phyloP scores from a whole-genome alignment of 192 early-diverging fungal genomes.

The Coemansia sp. region DNA sequence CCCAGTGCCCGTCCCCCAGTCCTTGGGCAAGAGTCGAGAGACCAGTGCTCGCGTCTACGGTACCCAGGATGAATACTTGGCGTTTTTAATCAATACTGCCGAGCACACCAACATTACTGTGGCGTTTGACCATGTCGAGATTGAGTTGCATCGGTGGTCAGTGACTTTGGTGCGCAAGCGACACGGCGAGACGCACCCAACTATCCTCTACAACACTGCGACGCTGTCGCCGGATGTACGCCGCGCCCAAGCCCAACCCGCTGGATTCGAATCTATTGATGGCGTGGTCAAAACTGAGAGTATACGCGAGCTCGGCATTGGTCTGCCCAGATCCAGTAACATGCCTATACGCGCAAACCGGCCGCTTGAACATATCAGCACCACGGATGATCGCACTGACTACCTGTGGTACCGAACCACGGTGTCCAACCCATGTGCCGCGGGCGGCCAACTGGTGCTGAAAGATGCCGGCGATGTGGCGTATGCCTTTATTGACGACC shows the following conservation, averaged over 20 bases:
- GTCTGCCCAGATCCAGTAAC: neutral
- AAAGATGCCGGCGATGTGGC: conserved; percentile 42
- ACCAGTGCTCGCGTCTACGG: conserved; percentile 25
- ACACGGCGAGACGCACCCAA: neutral
- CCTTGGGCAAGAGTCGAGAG: neutral
- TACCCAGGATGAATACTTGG: conserved; percentile 8
- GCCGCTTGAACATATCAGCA: conserved; percentile 40
- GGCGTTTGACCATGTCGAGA: conserved; percentile 13
- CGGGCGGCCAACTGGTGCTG: conserved; percentile 19
- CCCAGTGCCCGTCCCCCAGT: conserved; percentile 10
- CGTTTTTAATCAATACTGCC: conserved; percentile 38
- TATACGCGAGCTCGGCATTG: conserved; percentile 15
- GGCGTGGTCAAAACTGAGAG: neutral
- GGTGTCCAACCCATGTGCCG: conserved; percentile 10
- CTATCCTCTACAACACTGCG: conserved; percentile 32
- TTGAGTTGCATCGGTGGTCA: conserved; percentile 34
- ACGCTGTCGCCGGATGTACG: conserved; percentile 5
- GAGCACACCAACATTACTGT: neutral
- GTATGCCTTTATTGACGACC: conserved; percentile 23
- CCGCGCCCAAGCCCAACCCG: conserved; percentile 13
- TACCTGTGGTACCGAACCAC: conserved; percentile 50
- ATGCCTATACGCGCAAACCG: conserved; percentile 1
- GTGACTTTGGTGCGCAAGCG: conserved; percentile 26
- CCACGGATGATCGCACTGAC: conserved; percentile 44
- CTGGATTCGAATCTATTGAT: conserved; percentile 14